Evolutionary conservation across 306 rosid genomes (phyloP), one percentile per base, ranked within the genome.

Genomic region (Castanospermum australe): DNA sequence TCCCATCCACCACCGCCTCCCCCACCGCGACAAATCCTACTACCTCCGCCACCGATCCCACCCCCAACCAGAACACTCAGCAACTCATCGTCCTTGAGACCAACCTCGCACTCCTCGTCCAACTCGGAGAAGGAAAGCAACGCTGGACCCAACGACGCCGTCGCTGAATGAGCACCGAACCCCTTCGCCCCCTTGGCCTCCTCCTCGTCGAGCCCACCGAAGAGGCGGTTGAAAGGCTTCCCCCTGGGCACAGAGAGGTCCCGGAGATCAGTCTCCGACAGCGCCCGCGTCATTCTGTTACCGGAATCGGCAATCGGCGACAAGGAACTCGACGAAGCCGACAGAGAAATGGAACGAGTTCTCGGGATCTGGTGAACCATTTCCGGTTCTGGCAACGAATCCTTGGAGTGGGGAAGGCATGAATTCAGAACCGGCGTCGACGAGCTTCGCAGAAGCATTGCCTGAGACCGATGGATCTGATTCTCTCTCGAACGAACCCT

Each of bases 391-490:
- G 68, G 67, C 18, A 72, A 82, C 0, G 88, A 84, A 56, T 89
- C 84, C 42, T 82, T 85, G 4, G 88, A 71, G 38, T 79, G 88
- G 10, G 73, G 84, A 48, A 79, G 15, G 44, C 76, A 67, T 47
- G 93, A 88, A 72, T 87, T 86, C n/a, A 89, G 85, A 30, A 86
- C 25, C 60, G 93, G 88, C 24, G 90, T 82, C 4, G 93, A 90
- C 2, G 88, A 81, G 65, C 87, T 90, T 82, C 91, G 84, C 1
- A 90, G 84, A 64, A 90, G 76, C 93, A 90, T 87, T 8, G n/a
- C n/a, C n/a, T n/a, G n/a, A n/a, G 4, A 63, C 18, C 18, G 63
- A 42, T 75, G 32, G 63, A 75, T 77, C 56, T 51, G 17, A 10
- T 22, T n/a, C n/a, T 28, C 42, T 30, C 15, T 48, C 35, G 11